Evolutionary conservation across 2,329 filamentous ascomycete genomes (phyloP).

Genomic region (Penicillium sp.): DNA sequence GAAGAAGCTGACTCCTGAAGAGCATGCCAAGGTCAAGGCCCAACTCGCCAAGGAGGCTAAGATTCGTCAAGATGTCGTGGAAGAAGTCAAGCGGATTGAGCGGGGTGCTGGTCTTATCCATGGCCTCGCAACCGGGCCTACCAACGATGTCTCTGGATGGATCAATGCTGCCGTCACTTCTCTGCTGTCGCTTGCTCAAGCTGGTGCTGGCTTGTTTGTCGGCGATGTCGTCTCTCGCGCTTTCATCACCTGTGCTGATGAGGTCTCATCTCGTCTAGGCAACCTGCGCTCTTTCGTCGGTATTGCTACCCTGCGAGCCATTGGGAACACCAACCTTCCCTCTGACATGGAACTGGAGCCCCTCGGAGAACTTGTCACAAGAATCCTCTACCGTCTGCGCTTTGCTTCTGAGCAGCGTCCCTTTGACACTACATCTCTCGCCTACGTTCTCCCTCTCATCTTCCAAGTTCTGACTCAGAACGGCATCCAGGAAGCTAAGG

Average conservation of each 20-base stretch:
- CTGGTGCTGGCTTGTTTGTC: constrained; percentile 77
- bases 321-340: constrained; percentile 71
- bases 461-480: constrained; percentile 77
- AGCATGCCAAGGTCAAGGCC: constrained; percentile 84
- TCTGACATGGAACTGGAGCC: constrained; percentile 74
- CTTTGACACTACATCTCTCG: constrained; percentile 83
- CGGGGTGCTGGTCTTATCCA: constrained; percentile 85
- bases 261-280: constrained; percentile 73
- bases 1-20: constrained; percentile 87
- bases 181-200: constrained; percentile 69
- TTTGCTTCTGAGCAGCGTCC: constrained; percentile 93
- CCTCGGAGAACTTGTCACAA: constrained; percentile 77
- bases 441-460: constrained; percentile 81
- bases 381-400: constrained; percentile 85
- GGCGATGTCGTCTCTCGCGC: constrained; percentile 76
- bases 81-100: constrained; percentile 69
- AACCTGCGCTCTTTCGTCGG: constrained; percentile 79
- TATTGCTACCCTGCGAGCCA: constrained; percentile 78
- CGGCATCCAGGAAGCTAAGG: constrained; percentile 64
- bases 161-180: constrained; percentile 77
- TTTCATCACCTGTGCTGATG: constrained; percentile 77
- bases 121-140: constrained; percentile 79
- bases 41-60: constrained; percentile 84
- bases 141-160: constrained; percentile 87
- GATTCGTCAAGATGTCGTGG: constrained; percentile 72